Conservation (phyloP, 176 grass and related monocot genomes). For the Oryza glumipatula region DNA sequence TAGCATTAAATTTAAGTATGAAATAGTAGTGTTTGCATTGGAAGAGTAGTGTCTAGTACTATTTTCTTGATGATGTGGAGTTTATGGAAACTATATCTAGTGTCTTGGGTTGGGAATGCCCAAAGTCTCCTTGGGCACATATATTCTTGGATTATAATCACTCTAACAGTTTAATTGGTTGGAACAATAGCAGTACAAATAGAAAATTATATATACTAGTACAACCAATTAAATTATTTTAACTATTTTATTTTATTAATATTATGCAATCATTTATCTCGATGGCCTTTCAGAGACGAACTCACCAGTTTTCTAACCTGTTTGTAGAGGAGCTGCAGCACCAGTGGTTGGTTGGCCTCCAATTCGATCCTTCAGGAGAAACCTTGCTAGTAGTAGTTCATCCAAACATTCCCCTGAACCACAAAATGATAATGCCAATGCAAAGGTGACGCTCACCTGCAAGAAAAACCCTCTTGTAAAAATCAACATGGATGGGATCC, state of each 20-base stretch:
- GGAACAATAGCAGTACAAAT: not conserved
- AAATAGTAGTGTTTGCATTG: too few species aligned
- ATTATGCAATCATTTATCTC: constrained; percentile 6
- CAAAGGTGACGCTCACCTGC: constrained; percentile 45
- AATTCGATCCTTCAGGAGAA: constrained; percentile 80
- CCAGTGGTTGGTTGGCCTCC: constrained; percentile 97
- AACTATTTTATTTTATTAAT: not conserved
- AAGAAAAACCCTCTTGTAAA: constrained; percentile 77
- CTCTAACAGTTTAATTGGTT: not conserved
- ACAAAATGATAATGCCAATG: constrained; percentile 41
- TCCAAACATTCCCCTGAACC: constrained; percentile 53
- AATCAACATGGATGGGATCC: constrained; percentile 99
- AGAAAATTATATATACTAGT: constrained; percentile 3
- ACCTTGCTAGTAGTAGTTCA: constrained; percentile 71
- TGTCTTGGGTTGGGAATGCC: too few species aligned
- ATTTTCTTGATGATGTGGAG: too few species aligned
- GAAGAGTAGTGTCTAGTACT: too few species aligned
- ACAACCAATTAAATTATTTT: constrained; percentile 9
- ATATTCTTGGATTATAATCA: constrained; percentile 5
- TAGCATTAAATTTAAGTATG: too few species aligned
- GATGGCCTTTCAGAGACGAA: constrained; percentile 1
- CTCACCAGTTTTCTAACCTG: constrained; percentile 41
- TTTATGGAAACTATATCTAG: too few species aligned
- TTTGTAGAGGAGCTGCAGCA: constrained; percentile 55
- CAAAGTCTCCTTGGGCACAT: not conserved